phyloP scores from a whole-genome alignment of 495 filamentous ascomycete genomes.

The Penicillium cinerascens region DNA sequence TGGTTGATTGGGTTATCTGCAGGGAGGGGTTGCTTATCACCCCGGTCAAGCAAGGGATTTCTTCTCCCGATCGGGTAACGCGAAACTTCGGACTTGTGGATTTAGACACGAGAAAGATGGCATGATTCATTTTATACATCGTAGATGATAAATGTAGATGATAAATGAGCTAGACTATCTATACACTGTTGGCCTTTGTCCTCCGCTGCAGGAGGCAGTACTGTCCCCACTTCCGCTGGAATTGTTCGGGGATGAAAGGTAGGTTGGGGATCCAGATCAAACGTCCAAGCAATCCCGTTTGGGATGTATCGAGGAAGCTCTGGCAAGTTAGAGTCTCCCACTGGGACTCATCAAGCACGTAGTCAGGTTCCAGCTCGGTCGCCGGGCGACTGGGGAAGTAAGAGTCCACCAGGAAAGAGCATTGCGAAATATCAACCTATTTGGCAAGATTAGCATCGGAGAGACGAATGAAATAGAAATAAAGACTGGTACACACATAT shows the following conservation, averaged over 20 bases:
- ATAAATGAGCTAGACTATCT: not conserved
- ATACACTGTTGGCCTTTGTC: conserved; percentile 7
- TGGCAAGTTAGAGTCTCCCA: conserved; percentile 76
- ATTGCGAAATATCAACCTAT: conserved; percentile 65
- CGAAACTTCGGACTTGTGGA: conserved; percentile 5
- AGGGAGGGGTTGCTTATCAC: conserved; percentile 21
- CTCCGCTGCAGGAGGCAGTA: conserved; percentile 71
- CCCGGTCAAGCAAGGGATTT: conserved; percentile 23
- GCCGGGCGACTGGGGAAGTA: conserved; percentile 59
- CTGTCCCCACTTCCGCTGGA: conserved; percentile 70
- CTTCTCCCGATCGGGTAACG: conserved; percentile 24
- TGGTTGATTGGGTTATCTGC: conserved; percentile 14
- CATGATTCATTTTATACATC: no score
- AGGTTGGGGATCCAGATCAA: conserved; percentile 81
- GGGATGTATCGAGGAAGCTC: conserved; percentile 74
- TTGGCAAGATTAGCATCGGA: conserved; percentile 8
- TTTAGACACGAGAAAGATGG: not conserved
- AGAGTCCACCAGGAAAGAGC: conserved; percentile 85
- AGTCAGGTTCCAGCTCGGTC: conserved; percentile 68
- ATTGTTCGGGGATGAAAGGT: conserved; percentile 63
- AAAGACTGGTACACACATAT: conserved; percentile 59
- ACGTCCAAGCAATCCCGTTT: conserved; percentile 70
- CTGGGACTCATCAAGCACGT: conserved; percentile 59
- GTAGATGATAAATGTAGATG: no score
- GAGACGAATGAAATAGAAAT: no score